Conservation (phyloP, 1,284 basidiomycete species). For the Mycena citricolor region DNA sequence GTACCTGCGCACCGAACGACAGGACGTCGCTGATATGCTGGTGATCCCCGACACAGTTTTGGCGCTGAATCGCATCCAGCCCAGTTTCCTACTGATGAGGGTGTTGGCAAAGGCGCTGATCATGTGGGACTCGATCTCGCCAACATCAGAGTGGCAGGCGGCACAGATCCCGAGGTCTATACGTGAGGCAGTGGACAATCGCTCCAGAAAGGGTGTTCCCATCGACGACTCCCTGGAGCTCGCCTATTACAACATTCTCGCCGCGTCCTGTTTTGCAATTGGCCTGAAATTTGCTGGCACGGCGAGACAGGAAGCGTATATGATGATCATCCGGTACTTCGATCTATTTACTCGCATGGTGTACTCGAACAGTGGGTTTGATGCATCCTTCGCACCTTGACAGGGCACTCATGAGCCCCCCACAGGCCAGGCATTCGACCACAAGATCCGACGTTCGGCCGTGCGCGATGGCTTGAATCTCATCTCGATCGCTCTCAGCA, state of each 20-base stretch:
- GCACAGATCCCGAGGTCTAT: conserved; percentile 76
- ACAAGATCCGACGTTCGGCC: conserved; percentile 81
- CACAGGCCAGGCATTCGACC: conserved; percentile 76
- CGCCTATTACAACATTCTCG: conserved; percentile 86
- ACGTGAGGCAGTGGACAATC: conserved; percentile 52
- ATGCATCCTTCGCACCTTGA: conserved; percentile 1
- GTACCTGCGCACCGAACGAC: conserved; percentile 84
- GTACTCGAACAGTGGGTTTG: conserved; percentile 56
- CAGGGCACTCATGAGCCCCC: conserved; percentile 12
- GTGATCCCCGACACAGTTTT: conserved; percentile 79
- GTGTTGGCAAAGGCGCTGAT: conserved; percentile 81
- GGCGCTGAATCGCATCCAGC: conserved; percentile 83
- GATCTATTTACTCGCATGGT: conserved; percentile 74
- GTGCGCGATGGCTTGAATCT: conserved; percentile 89
- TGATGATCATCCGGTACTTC: conserved; percentile 78
- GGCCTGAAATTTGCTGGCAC: conserved; percentile 94
- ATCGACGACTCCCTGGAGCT: conserved; percentile 80
- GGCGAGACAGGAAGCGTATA: conserved; percentile 83
- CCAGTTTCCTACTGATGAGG: conserved; percentile 83
- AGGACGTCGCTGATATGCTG: conserved; percentile 84
- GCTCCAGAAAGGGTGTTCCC: conserved; percentile 46
- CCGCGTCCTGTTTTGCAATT: conserved; percentile 89
- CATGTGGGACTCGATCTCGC: conserved; percentile 81
- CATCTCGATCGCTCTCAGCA: conserved; percentile 81
- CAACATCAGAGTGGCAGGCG: conserved; percentile 78